Percentiles rank a stretch among this genome's conserved stretches.
These are phyloP conservation scores for Toxoplasma gondii DNA, from an alignment of 169 alveolate species.

Conservation along the genomic window DNA sequence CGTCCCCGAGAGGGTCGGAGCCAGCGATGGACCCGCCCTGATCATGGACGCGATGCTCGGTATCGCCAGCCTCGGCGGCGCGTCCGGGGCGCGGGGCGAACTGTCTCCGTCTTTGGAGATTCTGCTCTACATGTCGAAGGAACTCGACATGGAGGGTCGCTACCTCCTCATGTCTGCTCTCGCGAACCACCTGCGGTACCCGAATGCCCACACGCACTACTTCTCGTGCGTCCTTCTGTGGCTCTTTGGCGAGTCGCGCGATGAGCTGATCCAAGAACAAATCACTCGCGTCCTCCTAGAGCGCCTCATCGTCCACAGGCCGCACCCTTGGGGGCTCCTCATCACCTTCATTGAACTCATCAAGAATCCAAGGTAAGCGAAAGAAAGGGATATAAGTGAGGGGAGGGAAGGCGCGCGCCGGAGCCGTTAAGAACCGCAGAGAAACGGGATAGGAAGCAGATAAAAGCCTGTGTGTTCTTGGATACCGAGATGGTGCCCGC, in stretches of 20 bases:
- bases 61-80: not conserved
- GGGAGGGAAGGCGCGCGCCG: not conserved
- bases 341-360: conserved; percentile 94
- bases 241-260: conserved; percentile 88
- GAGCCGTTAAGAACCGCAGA: not conserved
- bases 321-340: conserved; percentile 98
- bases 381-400: not conserved
- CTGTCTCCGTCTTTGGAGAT: conserved; percentile 80
- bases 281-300: conserved; percentile 92
- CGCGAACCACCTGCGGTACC: conserved; percentile 95
- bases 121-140: conserved; percentile 77
- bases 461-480: no score
- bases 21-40: not conserved
- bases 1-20: conserved; percentile 32
- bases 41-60: not conserved
- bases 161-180: conserved; percentile 90
- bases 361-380: conserved; percentile 82
- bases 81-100: not conserved
- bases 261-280: conserved; percentile 88
- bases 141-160: conserved; percentile 86
- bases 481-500: no score
- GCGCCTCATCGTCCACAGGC: conserved; percentile 91
- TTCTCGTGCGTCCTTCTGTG: conserved; percentile 84
- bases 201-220: conserved; percentile 94
- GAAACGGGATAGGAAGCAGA: not conserved